Evolutionary conservation across 1,284 basidiomycete genomes (phyloP), one percentile per base, ranked within the genome.

Genomic region (Malassezia nana): DNA sequence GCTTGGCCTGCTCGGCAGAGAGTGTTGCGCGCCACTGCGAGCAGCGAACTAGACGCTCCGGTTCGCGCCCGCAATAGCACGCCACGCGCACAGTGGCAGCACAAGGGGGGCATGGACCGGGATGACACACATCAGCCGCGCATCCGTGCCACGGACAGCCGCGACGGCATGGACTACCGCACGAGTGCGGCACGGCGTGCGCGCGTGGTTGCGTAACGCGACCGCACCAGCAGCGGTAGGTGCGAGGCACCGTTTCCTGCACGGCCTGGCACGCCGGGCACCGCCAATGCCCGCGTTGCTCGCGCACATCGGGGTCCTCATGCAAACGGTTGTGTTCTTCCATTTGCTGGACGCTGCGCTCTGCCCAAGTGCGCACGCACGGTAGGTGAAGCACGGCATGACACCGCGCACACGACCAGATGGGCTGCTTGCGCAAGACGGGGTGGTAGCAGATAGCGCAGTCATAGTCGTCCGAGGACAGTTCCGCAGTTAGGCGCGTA

Each of bases 241-340:
- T 49, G 18, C 57, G 64, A n/a, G 71, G 71, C 0, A 74, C 59
- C 13, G 62, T 60, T 24, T 69, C 58, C 12, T 63, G 43, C 1
- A 68, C 62, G 31, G 60, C 60, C 52, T 74, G 71, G 52, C 71
- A 74, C 6, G 67, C 66, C 1, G 71, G 71, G 41, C 71, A 74
- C 26, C 71, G 55, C 71, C 71, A 74, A 7, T 62, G 64, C 3
- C 67, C 71, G 8, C 55, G 58, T 6, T 64, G 55, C 26, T 59
- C 52, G 33, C 67, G 64, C 3, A 74, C 63, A 28, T 55, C 60
- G 18, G 59, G 57, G 50, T 74, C 69, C 42, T 74, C 69, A 49
- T 74, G 71, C 64, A 68, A 63, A 4, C 66, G 65, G 33, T 71
- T 70, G 52, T 67, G 62, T 50, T 70, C 70, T 45, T 71, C 59